Conservation (phyloP, 2,329 filamentous ascomycete species). For the Cladosporium sp. region DNA sequence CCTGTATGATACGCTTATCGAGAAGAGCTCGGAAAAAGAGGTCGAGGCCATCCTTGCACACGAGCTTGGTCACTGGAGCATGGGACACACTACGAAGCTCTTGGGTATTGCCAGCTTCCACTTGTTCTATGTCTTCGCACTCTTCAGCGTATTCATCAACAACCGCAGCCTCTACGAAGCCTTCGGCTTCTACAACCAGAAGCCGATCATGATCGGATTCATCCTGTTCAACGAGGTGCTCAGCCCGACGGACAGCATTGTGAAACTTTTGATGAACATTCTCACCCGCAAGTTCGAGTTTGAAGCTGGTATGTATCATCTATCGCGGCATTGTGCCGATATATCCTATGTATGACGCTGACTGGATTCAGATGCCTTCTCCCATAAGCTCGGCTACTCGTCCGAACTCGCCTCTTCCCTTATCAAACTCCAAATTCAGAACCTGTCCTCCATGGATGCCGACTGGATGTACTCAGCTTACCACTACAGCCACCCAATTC, state of each 20-base stretch:
- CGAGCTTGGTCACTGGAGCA: slow-evolving; percentile 94
- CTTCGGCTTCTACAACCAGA: slow-evolving; percentile 80
- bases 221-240: slow-evolving; percentile 97
- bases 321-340: background rate
- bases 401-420: slow-evolving; percentile 78
- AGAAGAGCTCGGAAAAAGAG: slow-evolving; percentile 88
- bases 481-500: slow-evolving; percentile 95
- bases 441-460: slow-evolving; percentile 96
- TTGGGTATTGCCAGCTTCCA: slow-evolving; percentile 79
- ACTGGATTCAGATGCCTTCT: slow-evolving; percentile 65
- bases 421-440: slow-evolving; percentile 97
- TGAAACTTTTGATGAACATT: slow-evolving; percentile 95
- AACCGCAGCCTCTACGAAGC: slow-evolving; percentile 85
- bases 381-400: slow-evolving; percentile 76
- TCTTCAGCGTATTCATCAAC: slow-evolving; percentile 97
- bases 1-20: slow-evolving; percentile 95
- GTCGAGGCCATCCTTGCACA: slow-evolving; percentile 93
- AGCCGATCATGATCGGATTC: slow-evolving; percentile 95
- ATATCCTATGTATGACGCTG: slow-evolving; percentile 8
- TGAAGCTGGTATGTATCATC: slow-evolving; percentile 65
- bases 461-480: slow-evolving; percentile 98
- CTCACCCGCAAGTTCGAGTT: slow-evolving; percentile 94
- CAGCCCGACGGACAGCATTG: slow-evolving; percentile 85
- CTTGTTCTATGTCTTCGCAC: slow-evolving; percentile 91
- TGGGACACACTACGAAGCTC: slow-evolving; percentile 89